Evolutionary conservation across 345 rosid genomes (phyloP), one percentile per base, ranked within the genome.

Genomic region (Limnanthes douglasii): DNA sequence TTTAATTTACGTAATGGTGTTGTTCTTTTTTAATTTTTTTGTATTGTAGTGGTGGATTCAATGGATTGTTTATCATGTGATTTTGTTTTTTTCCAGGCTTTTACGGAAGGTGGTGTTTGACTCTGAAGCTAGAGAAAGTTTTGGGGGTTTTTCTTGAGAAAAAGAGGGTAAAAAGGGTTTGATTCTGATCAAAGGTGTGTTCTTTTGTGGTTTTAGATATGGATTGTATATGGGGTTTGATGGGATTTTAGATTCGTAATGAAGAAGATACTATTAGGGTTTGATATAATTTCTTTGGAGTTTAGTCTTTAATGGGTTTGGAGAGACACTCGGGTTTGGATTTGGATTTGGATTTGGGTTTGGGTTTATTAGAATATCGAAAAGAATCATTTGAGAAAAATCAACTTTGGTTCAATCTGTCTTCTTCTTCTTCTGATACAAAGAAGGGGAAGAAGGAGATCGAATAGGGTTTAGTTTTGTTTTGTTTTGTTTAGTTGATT

Each of bases 61-160:
- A 22, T 25, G 15, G 37, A 26, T 28, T 12, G 37, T 66, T 54
- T 51, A 35, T 51, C 49, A 41, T 56, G 55, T 64, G 58, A 39
- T 49, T 59, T 70, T 31, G 51, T 31, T 46, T 21, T 32, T 20
- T 30, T 67, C 51, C 64, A 53, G 76, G 73, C 45, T 54, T 48
- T 54, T 51, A 50, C 54, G 66, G 78, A 56, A 66, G 65, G 66
- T 64, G 66, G 59, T 43, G 34, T 60, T 61, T 63, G 68, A 57
- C 71, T 64, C 48, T 57, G 59, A 45, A 49, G 48, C 34, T 28
- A 8, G 28, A 21, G 20, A 26, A 15, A 11, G 35, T 30, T 27
- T 20, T 14, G 46, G 39, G 47, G 31, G n/a, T 34, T 18, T 21
- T 26, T 21, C 13, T 18, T 10, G 28, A 18, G 19, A n/a, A n/a